Evolutionary conservation across 805 yeast genomes (phyloP), one percentile per base, ranked within the genome.

Genomic region (Lachancea dasiensis): DNA sequence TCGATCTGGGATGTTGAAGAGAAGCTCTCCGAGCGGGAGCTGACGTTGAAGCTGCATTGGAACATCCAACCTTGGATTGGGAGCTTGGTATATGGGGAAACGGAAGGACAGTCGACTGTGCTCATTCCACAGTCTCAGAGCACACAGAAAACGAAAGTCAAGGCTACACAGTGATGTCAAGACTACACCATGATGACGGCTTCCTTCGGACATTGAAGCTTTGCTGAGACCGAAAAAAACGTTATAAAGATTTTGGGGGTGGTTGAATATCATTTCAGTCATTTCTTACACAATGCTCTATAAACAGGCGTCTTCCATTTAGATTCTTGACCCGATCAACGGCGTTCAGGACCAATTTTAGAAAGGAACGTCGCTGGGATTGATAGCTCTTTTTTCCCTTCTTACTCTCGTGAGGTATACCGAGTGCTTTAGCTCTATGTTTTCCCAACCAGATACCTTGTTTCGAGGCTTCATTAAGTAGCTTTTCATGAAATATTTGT

Each of bases 51-150:
- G 44, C 66, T 90, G 36, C 87, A 85, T 46, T 90, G 95, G 90
- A 89, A 89, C 57, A 72, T 90, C 31, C 97, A 90, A 64, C 98
- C 98, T 1, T 71, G 79, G 58, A 76, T 90, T 6, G 98, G 98
- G 9, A 77, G 86, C 0, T 63, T 90, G 45, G 57, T 77, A 0
- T 83, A 68, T 59, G 96, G 95, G 3, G 70, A 72, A 38, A 70
- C 77, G 1, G 44, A 38, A 0, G 65, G 64, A 13, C 53, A 50
- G 16, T 19, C 50, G 3, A 10, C 27, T 4, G 26, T 41, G 7
- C 31, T 22, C 21, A 28, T 28, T 13, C 31, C 31, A 16, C 22
- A 28, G 31, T 22, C 31, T 9, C 17, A 34, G 8, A 18, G 21
- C 15, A 5, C 31, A 4, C 26, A 25, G 16, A 27, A 17, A 9